Base-by-base conservation (phyloP, 192 early-diverging fungal genomes). In the Linnemannia zychae region DNA sequence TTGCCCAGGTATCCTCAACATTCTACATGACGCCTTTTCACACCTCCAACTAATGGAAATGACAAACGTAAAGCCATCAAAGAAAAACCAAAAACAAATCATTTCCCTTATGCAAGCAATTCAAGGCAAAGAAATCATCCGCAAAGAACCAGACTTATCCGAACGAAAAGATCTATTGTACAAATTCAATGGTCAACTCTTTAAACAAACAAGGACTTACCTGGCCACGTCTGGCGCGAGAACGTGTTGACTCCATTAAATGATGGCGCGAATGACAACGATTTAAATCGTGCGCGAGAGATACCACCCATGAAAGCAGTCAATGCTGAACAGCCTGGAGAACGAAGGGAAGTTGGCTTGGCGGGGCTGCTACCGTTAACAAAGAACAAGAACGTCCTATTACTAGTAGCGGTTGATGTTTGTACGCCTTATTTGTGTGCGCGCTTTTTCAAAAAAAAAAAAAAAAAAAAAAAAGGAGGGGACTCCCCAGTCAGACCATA, bases 401-500 rank as follows among this genome's bases (percentile, higher is more conserved):
- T 80, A 20, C 69, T 80, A 13, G 71, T 79, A 17, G 3, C 78
- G 3, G 76, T 81, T 15, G 79, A 87, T 33, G 38, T 87, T 3
- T 87, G 79, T 48, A 77, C 78, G 49, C 28, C 80, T 86, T 53
- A 46, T 71, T 3, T 63, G 79, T 28, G 38, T 86, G 5, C 22
- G 68, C 9, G 73, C 73, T 3, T 65, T 86, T 17, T 49, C 68
- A 0, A 22, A 75, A 18, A 87, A 87, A 18, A 24, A n/a, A n/a
- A n/a, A n/a, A n/a, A n/a, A n/a, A n/a, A n/a, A n/a, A n/a, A n/a
- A n/a, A n/a, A n/a, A n/a, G n/a, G n/a, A n/a, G n/a, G n/a, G n/a
- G n/a, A n/a, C n/a, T n/a, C n/a, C n/a, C n/a, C n/a, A n/a, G n/a
- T n/a, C n/a, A 87, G 7, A 53, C 47, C 0, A 67, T 40, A 7